Evolutionary conservation across 257 asterid species (phyloP).

Genomic region (Vinca minor): DNA sequence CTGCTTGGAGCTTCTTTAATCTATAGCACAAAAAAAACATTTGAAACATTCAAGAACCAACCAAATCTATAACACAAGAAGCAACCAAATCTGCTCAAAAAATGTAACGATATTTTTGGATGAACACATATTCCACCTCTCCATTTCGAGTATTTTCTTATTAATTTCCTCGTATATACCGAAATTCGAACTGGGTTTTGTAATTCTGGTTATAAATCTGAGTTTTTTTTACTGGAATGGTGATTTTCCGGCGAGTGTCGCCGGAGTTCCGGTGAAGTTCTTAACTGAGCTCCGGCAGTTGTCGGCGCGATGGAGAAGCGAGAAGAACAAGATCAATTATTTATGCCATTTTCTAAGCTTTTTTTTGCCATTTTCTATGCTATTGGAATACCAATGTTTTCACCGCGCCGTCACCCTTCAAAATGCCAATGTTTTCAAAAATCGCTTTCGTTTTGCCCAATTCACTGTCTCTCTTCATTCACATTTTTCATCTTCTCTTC

Average conservation of each 20-base stretch:
- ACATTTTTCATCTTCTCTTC: background rate
- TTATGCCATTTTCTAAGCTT: too few species aligned
- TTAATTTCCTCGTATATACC: background rate
- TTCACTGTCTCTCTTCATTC: background rate
- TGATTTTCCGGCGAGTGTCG: slow-evolving; percentile 34
- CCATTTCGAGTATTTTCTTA: slow-evolving; percentile 4
- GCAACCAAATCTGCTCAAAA: too few species aligned
- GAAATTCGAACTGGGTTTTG: slow-evolving; percentile 21
- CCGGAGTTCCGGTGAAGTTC: slow-evolving; percentile 78
- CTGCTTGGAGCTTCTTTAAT: too few species aligned
- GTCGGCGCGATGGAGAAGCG: slow-evolving; percentile 71
- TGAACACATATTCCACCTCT: too few species aligned
- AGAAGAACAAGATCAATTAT: slow-evolving; percentile 89
- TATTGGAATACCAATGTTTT: too few species aligned
- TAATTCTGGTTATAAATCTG: slow-evolving; percentile 9
- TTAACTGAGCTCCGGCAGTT: slow-evolving; percentile 50
- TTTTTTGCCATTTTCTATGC: too few species aligned
- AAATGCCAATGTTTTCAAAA: too few species aligned
- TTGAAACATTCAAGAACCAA: too few species aligned
- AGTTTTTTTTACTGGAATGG: slow-evolving; percentile 29
- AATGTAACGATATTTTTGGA: too few species aligned
- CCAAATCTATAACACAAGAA: too few species aligned
- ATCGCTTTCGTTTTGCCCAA: background rate
- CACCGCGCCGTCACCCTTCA: too few species aligned
- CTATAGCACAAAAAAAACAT: too few species aligned